Evolutionary conservation across 139 green algal species (phyloP).

Genomic region (Chlamydomonas applanata): DNA sequence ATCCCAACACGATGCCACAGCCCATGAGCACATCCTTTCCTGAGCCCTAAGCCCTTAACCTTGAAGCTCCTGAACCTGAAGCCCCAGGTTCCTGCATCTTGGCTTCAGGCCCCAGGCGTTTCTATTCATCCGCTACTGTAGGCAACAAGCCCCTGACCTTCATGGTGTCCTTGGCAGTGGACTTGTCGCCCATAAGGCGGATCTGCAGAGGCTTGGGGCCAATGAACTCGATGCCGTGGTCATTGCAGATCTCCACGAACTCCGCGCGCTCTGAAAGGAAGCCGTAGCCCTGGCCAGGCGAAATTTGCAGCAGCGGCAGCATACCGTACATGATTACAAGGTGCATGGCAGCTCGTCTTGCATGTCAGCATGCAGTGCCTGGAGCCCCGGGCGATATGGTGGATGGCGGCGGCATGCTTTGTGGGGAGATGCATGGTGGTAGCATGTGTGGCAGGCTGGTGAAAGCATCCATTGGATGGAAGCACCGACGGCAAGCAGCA

Average conservation of each 20-base stretch:
- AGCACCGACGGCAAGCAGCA: too few species aligned
- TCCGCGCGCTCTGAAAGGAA: slow-evolving; percentile 94
- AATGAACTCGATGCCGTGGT: slow-evolving; percentile 97
- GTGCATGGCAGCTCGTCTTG: not conserved
- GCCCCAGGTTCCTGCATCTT: too few species aligned
- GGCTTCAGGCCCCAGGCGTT: too few species aligned
- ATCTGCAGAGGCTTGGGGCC: slow-evolving; percentile 89
- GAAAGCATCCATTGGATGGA: too few species aligned
- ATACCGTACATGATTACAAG: not conserved
- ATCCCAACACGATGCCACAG: too few species aligned
- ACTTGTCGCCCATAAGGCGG: slow-evolving; percentile 94
- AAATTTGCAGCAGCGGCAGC: not conserved
- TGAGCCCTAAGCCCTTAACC: too few species aligned
- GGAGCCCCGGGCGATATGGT: not conserved
- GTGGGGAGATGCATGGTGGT: too few species aligned
- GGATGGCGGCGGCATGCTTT: too few species aligned
- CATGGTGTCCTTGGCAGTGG: slow-evolving; percentile 93
- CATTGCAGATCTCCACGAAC: slow-evolving; percentile 95
- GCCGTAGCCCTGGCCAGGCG: slow-evolving; percentile 93
- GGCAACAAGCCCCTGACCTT: slow-evolving; percentile 39
- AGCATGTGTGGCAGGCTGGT: too few species aligned
- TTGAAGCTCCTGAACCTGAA: too few species aligned
- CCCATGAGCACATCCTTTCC: too few species aligned
- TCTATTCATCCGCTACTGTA: too few species aligned
- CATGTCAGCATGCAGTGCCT: not conserved